These are phyloP conservation scores for Odontarrhena argentea DNA, from an alignment of 345 rosid genomes.

Conservation along the genomic window DNA sequence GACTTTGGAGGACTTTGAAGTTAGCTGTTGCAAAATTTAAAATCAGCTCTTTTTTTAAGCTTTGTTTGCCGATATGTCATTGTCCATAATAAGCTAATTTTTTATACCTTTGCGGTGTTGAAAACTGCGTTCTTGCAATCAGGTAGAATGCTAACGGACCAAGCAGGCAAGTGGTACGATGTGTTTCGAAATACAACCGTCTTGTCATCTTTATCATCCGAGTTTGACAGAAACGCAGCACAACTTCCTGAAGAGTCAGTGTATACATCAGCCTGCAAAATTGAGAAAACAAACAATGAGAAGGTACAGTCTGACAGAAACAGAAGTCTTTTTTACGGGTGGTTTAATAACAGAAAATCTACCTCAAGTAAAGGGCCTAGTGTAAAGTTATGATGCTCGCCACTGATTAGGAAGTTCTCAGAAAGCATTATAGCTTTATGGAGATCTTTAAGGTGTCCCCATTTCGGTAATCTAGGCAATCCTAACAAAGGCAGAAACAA, in stretches of 20 bases:
- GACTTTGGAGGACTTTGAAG: constrained; percentile 61
- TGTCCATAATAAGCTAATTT: background rate
- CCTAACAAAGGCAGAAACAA: constrained; percentile 49
- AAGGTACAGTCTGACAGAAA: constrained; percentile 27
- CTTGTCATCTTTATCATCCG: constrained; percentile 67
- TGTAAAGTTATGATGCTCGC: constrained; percentile 52
- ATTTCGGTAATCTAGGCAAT: constrained; percentile 84
- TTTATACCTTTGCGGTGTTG: constrained; percentile 83
- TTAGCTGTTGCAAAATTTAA: constrained; percentile 53
- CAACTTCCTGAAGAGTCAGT: constrained; percentile 67
- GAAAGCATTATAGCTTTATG: constrained; percentile 79
- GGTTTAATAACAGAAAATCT: background rate
- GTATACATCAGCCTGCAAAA: constrained; percentile 71
- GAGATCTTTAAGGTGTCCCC: constrained; percentile 93
- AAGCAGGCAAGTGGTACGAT: constrained; percentile 81
- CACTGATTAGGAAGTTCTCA: constrained; percentile 62
- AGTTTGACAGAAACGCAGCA: constrained; percentile 80
- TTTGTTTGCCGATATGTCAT: background rate
- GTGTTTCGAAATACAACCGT: constrained; percentile 56
- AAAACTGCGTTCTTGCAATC: constrained; percentile 80
- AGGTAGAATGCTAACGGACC: constrained; percentile 96
- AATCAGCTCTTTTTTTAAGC: background rate
- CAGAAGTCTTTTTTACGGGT: background rate
- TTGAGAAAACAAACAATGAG: constrained; percentile 22
- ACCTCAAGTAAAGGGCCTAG: constrained; percentile 84